These are phyloP conservation scores for Rheum nobile DNA, from an alignment of 148 eudicot species.

Conservation along the genomic window DNA sequence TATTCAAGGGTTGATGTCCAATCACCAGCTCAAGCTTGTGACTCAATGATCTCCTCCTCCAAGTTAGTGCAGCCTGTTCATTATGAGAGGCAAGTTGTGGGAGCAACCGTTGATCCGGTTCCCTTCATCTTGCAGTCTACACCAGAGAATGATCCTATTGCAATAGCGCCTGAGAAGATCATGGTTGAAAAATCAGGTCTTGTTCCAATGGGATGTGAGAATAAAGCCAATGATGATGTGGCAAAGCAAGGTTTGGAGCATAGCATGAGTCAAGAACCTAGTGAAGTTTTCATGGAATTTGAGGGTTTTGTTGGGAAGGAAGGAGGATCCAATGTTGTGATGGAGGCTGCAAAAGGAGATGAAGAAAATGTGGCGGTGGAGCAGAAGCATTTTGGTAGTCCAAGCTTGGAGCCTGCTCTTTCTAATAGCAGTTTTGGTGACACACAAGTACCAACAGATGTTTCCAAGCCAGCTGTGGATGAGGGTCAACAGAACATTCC, in stretches of 20 bases:
- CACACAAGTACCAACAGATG: not conserved
- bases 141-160: not conserved
- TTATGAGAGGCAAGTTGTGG: too few relatives aligned
- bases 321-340: not conserved
- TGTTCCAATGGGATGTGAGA: not conserved
- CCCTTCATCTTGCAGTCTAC: not conserved
- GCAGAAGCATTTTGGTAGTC: not conserved
- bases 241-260: not conserved
- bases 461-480: not conserved
- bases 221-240: not conserved
- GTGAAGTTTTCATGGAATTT: not conserved
- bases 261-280: not conserved
- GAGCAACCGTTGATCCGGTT: not conserved
- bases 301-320: not conserved
- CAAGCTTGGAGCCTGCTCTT: not conserved
- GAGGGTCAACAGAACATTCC: too few relatives aligned
- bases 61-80: not conserved
- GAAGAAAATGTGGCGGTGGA: not conserved
- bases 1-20: slow-evolving; percentile 6
- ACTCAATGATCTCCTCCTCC: not conserved
- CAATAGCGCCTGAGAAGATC: not conserved
- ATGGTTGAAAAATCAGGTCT: not conserved
- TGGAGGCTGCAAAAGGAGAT: not conserved
- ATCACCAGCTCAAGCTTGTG: not conserved
- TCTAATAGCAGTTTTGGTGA: not conserved